These are phyloP conservation scores for Yamadazyma dendronema DNA, from an alignment of 1,139 yeast genomes.

Conservation along the genomic window DNA sequence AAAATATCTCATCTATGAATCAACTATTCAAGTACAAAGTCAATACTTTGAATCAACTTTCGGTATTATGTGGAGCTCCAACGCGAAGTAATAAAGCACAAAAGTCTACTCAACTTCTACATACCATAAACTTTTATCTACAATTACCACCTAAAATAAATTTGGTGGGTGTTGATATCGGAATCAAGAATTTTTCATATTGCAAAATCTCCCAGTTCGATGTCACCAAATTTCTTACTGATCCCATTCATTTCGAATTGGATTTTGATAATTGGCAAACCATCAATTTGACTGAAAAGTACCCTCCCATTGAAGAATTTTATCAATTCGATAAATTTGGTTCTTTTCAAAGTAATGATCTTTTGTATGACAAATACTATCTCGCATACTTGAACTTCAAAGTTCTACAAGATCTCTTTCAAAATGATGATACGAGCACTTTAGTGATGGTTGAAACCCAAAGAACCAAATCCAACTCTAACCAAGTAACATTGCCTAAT, in stretches of 20 bases:
- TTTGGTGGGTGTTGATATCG: conserved; percentile 36
- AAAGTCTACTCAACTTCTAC: conserved; percentile 23
- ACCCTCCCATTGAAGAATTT: conserved; percentile 9
- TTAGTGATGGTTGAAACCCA: conserved; percentile 38
- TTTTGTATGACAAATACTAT: conserved; percentile 26
- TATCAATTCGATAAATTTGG: conserved; percentile 5
- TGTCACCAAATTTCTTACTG: conserved; percentile 6
- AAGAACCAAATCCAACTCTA: conserved; percentile 35
- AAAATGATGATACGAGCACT: conserved; percentile 13
- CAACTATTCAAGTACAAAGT: conserved; percentile 9
- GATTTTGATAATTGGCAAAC: conserved; percentile 29
- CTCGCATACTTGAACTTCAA: conserved; percentile 23
- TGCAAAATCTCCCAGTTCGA: conserved; percentile 24
- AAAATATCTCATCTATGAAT: too few species aligned
- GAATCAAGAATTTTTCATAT: conserved; percentile 42
- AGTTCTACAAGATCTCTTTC: conserved; percentile 19
- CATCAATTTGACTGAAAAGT: conserved; percentile 18
- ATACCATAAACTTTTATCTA: conserved; percentile 20
- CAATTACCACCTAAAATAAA: conserved; percentile 17
- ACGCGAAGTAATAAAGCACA: conserved; percentile 24
- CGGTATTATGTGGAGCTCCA: conserved; percentile 36
- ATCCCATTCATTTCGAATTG: conserved; percentile 2
- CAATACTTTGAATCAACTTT: conserved; percentile 25
- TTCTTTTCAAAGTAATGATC: conserved; percentile 12
- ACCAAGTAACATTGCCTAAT: conserved; percentile 37